phyloP scores from a whole-genome alignment of 345 rosid species.

The Acer saccharum region DNA sequence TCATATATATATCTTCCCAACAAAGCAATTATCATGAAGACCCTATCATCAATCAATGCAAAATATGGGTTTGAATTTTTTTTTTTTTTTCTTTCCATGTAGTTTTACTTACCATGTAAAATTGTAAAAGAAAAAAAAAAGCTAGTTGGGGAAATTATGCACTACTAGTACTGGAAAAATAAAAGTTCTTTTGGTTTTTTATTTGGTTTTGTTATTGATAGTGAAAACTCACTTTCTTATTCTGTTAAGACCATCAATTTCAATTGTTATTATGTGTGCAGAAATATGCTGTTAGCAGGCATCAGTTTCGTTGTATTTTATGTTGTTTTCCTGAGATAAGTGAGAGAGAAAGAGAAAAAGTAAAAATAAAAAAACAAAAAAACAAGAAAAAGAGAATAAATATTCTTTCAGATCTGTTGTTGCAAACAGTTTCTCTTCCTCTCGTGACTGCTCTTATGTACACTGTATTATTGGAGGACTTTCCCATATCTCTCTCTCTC shows the following conservation, averaged over 20 bases:
- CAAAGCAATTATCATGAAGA: conserved; percentile 5
- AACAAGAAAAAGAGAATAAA: conserved; percentile 22
- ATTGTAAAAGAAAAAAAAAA: background rate
- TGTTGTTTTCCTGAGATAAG: conserved; percentile 39
- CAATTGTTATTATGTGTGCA: conserved; percentile 34
- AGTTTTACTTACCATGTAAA: background rate
- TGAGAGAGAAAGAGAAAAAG: background rate
- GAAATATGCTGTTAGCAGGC: conserved; percentile 45
- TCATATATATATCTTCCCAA: background rate
- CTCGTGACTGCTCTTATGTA: conserved; percentile 46
- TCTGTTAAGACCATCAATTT: conserved; percentile 33
- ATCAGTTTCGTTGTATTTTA: conserved; percentile 49
- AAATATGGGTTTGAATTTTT: background rate
- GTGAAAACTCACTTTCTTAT: conserved; percentile 28
- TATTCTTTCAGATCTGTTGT: conserved; percentile 46
- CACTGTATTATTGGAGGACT: conserved; percentile 33
- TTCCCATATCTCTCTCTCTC: conserved; percentile 12
- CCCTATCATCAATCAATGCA: background rate
- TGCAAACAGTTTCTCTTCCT: conserved; percentile 15
- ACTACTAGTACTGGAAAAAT: background rate
- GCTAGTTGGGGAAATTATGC: no score
- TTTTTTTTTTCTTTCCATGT: no score
- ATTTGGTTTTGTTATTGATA: background rate
- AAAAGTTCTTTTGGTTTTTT: background rate
- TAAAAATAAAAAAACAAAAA: no score